Percentiles rank a stretch among this genome's conserved stretches.
Evolutionary conservation across 768 basidiomycete species (phyloP).

Genomic region (Suillus paluster): DNA sequence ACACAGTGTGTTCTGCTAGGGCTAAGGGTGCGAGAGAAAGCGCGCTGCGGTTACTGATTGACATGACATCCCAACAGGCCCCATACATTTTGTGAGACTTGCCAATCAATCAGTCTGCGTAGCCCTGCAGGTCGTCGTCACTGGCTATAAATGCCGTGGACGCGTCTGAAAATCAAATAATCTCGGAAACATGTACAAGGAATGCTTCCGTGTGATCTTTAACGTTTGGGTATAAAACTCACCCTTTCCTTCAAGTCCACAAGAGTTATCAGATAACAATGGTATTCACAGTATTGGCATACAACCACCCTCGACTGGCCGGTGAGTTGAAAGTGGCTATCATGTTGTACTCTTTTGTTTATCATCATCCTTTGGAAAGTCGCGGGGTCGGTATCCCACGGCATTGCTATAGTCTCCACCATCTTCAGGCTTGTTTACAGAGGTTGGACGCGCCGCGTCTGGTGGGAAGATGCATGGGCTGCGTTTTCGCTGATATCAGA

Average conservation of each 20-base stretch:
- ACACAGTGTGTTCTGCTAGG: not conserved
- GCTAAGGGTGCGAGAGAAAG: not conserved
- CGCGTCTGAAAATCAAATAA: not conserved
- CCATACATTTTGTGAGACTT: not conserved
- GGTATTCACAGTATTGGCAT: no score
- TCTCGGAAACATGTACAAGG: not conserved
- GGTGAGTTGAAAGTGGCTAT: not conserved
- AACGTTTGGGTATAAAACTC: not conserved
- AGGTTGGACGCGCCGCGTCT: constrained; percentile 21
- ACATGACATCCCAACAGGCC: not conserved
- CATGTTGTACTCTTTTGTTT: not conserved
- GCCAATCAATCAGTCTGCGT: not conserved
- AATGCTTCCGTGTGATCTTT: not conserved
- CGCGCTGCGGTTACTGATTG: not conserved
- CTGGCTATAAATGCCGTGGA: not conserved
- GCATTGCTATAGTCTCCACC: constrained; percentile 24
- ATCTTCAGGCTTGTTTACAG: constrained; percentile 28
- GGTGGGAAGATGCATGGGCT: constrained; percentile 33
- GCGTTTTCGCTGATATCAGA: constrained; percentile 20
- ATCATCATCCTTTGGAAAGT: constrained; percentile 11
- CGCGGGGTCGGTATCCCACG: constrained; percentile 21
- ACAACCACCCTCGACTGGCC: not conserved
- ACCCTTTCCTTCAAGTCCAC: not conserved
- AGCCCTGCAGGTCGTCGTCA: not conserved
- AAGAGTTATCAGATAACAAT: not conserved